Percentiles rank a stretch among this genome's conserved stretches.
phyloP scores from a whole-genome alignment of 129 eudicot genomes.

The Ambrosia trifida region DNA sequence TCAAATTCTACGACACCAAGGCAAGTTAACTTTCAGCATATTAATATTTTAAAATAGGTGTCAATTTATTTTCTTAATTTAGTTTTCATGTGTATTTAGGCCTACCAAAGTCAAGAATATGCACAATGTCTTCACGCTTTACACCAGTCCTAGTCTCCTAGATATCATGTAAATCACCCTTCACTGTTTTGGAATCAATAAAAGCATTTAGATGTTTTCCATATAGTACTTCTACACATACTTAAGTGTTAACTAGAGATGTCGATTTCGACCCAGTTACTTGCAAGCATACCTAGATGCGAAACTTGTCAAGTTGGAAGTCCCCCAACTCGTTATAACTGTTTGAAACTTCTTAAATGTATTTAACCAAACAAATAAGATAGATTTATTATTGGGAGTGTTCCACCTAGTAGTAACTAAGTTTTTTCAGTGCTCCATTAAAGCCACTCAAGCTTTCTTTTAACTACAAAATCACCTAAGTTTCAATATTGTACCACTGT shows the following conservation, averaged over 20 bases:
- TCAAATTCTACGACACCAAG: constrained; percentile 81
- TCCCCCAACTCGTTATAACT: not conserved
- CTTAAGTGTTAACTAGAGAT: not conserved
- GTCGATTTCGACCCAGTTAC: not conserved
- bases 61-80: constrained; percentile 53
- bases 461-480: no score
- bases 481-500: no score
- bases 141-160: constrained; percentile 61
- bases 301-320: not conserved
- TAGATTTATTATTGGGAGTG: not conserved
- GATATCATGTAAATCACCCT: constrained; percentile 68
- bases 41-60: constrained; percentile 1
- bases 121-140: constrained; percentile 98
- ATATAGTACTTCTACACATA: not conserved
- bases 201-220: constrained; percentile 16
- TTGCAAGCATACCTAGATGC: not conserved
- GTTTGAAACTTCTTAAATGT: not conserved
- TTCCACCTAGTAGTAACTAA: no score
- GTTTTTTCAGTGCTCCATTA: no score
- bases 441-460: no score
- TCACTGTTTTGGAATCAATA: constrained; percentile 34
- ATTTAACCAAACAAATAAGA: not conserved
- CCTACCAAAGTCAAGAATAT: constrained; percentile 81
- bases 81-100: constrained; percentile 83
- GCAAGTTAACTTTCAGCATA: constrained; percentile 39